phyloP scores from a whole-genome alignment of 2,329 filamentous ascomycete species.

The Ophiocordyceps australis region DNA sequence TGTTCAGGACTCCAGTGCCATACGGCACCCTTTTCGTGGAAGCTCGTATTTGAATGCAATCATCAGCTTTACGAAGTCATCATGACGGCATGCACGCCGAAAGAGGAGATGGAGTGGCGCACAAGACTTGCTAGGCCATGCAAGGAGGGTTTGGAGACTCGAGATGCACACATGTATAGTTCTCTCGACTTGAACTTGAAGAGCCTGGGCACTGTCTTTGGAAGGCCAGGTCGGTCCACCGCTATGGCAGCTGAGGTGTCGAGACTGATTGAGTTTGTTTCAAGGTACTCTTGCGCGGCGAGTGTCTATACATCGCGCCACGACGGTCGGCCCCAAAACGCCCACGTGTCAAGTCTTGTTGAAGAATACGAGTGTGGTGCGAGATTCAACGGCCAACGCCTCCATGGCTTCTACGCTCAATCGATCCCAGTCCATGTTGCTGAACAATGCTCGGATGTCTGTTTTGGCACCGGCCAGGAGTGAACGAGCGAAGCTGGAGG shows the following conservation, averaged over 20 bases:
- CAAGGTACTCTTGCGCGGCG: constrained; percentile 43
- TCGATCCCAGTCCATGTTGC: constrained; percentile 64
- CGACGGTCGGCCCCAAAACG: constrained; percentile 51
- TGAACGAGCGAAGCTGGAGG: constrained; percentile 63
- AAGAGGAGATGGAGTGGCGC: constrained; percentile 70
- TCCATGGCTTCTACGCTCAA: constrained; percentile 38
- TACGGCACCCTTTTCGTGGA: constrained; percentile 79
- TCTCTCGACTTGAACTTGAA: constrained; percentile 54
- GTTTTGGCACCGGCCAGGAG: constrained; percentile 56
- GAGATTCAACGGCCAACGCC: constrained; percentile 26
- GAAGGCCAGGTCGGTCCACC: constrained; percentile 39
- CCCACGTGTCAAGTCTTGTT: constrained; percentile 63
- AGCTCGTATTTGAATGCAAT: constrained; percentile 64
- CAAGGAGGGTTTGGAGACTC: constrained; percentile 26
- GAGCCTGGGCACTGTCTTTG: constrained; percentile 57
- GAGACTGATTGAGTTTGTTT: neutral
- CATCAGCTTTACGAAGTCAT: constrained; percentile 70
- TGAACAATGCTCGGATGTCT: constrained; percentile 44
- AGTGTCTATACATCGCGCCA: constrained; percentile 64
- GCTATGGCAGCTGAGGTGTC: neutral
- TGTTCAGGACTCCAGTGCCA: constrained; percentile 68
- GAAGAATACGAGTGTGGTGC: constrained; percentile 61
- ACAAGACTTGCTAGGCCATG: constrained; percentile 37
- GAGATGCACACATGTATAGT: constrained; percentile 33
- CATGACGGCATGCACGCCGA: constrained; percentile 66